These are phyloP conservation scores for Echeveria elegans DNA, from an alignment of 164 flowering plant species.

Conservation along the genomic window DNA sequence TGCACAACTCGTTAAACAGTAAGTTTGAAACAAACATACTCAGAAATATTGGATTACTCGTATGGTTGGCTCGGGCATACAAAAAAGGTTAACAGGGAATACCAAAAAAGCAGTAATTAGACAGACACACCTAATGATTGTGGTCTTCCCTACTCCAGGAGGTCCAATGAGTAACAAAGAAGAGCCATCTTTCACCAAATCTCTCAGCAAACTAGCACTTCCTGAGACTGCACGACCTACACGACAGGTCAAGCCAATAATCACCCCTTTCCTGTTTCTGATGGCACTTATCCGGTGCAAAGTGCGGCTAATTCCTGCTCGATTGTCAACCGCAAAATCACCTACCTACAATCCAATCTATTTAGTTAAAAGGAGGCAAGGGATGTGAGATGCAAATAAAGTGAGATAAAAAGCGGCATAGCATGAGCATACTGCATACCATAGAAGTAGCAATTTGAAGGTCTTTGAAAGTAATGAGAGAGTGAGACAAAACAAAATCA, in stretches of 20 bases:
- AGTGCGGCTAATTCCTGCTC: constrained; percentile 92
- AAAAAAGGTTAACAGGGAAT: too few relatives aligned
- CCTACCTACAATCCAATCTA: constrained; percentile 53
- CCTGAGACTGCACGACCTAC: constrained; percentile 90
- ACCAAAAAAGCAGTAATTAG: neutral
- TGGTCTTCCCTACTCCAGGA: constrained; percentile 97
- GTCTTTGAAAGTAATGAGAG: constrained; percentile 43
- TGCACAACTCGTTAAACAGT: neutral
- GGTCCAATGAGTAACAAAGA: constrained; percentile 91
- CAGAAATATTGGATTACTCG: too few relatives aligned
- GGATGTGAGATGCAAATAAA: too few relatives aligned
- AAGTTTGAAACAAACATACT: too few relatives aligned
- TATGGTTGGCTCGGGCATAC: too few relatives aligned
- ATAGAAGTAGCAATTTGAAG: constrained; percentile 53
- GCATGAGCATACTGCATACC: too few relatives aligned
- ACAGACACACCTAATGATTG: constrained; percentile 63
- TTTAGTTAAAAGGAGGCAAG: too few relatives aligned
- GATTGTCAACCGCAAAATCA: constrained; percentile 84
- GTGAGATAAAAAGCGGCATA: too few relatives aligned
- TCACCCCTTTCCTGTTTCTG: constrained; percentile 68
- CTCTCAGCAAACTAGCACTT: constrained; percentile 72
- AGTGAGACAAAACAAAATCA: constrained; percentile 58
- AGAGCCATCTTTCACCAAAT: constrained; percentile 72
- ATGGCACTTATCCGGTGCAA: constrained; percentile 91
- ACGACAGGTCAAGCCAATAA: constrained; percentile 90